Percentiles rank a stretch among this genome's conserved stretches.
Evolutionary conservation across 768 basidiomycete species (phyloP).

Genomic region (Serendipita vermifera): DNA sequence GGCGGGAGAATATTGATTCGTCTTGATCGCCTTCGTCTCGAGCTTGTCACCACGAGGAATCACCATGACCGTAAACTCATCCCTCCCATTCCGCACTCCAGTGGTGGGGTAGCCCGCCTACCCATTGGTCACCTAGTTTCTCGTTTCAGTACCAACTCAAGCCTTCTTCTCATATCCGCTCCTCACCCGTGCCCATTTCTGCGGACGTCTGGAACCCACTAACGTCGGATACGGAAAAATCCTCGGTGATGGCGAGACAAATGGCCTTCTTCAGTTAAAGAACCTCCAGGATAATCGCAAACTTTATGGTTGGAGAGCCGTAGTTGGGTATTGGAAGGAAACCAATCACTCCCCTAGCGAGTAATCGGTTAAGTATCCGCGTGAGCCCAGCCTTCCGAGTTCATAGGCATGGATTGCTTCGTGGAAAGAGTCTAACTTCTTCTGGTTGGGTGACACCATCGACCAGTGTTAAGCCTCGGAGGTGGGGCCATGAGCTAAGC

Average conservation of each 20-base stretch:
- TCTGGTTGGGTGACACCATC: conserved; percentile 64
- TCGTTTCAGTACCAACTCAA: conserved; percentile 86
- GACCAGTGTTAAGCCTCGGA: conserved; percentile 62
- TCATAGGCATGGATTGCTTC: conserved; percentile 80
- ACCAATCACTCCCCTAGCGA: conserved; percentile 70
- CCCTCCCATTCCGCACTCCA: conserved; percentile 55
- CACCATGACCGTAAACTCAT: conserved; percentile 52
- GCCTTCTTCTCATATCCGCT: too few relatives aligned
- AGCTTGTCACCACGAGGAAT: conserved; percentile 60
- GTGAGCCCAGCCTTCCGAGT: conserved; percentile 66
- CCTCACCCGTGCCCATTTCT: conserved; percentile 26
- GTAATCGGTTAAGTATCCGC: conserved; percentile 82
- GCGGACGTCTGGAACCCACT: conserved; percentile 76
- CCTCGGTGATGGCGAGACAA: conserved; percentile 83
- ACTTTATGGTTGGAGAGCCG: conserved; percentile 55
- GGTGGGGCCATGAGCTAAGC: conserved; percentile 78
- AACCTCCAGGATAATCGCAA: conserved; percentile 58
- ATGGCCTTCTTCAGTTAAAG: conserved; percentile 72
- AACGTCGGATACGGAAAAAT: conserved; percentile 84
- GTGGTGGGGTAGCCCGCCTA: conserved; percentile 73
- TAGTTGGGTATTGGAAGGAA: conserved; percentile 83
- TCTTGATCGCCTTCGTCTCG: conserved; percentile 81
- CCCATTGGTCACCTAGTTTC: conserved; percentile 95
- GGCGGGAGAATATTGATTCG: conserved; percentile 79
- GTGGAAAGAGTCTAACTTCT: conserved; percentile 91